Conservation (phyloP, 176 grass and related monocot species). For the Cymbopogon citratus region DNA sequence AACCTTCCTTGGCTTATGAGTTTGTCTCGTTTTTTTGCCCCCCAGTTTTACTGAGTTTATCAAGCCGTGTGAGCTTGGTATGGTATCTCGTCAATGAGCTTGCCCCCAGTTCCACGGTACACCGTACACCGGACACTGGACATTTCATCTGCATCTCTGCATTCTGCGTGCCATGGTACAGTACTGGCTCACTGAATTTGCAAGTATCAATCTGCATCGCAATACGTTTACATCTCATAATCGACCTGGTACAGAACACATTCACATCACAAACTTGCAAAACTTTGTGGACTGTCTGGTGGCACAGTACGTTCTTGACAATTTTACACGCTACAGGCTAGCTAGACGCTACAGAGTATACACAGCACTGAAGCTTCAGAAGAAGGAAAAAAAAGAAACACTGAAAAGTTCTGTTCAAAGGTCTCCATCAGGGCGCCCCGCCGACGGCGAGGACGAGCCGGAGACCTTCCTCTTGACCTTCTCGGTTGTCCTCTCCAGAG, state of each 20-base stretch:
- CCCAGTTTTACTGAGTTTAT: background rate
- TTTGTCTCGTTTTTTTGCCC: background rate
- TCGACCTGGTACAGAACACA: background rate
- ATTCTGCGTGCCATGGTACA: background rate
- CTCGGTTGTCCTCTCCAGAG: constrained; percentile 41
- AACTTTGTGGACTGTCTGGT: background rate
- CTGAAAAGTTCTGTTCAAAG: background rate
- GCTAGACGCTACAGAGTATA: background rate
- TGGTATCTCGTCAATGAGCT: background rate
- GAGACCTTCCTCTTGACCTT: constrained; percentile 51
- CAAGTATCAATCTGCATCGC: background rate
- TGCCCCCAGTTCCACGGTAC: background rate
- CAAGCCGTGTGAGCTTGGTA: background rate
- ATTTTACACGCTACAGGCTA: constrained; percentile 3
- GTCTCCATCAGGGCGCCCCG: background rate
- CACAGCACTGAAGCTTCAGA: background rate
- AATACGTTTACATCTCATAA: background rate
- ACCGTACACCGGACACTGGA: background rate
- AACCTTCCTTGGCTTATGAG: background rate
- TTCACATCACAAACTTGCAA: background rate
- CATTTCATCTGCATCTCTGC: background rate
- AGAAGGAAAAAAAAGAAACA: background rate
- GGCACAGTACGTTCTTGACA: background rate
- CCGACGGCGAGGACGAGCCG: background rate
- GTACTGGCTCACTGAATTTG: background rate